Evolutionary conservation across 352 stramenopile genomes (phyloP).

Genomic region (Phytophthora hybrid): DNA sequence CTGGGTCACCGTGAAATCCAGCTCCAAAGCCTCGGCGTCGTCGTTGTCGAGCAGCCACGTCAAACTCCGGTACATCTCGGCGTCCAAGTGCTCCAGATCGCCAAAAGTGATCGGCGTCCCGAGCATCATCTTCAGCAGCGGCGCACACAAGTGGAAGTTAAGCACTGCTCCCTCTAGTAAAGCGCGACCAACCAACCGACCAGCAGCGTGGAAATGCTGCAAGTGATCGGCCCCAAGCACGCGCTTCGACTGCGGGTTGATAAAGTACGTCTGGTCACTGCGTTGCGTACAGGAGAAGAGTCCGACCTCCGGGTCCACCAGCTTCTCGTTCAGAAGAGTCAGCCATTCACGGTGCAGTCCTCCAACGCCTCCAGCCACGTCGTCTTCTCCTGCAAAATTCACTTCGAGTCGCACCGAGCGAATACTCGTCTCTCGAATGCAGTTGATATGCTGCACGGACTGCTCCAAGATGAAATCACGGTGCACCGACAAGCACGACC

Average conservation of each 20-base stretch:
- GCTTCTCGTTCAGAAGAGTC: conserved; percentile 62
- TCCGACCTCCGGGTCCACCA: conserved; percentile 53
- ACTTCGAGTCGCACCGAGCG: conserved; percentile 60
- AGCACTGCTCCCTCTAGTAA: conserved; percentile 93
- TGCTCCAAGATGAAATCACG: conserved; percentile 60
- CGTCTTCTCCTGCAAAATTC: conserved; percentile 67
- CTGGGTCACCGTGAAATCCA: conserved; percentile 72
- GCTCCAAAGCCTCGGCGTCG: conserved; percentile 49
- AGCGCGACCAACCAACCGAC: conserved; percentile 65
- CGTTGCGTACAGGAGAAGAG: conserved; percentile 68
- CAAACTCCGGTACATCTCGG: conserved; percentile 65
- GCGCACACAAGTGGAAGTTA: conserved; percentile 93
- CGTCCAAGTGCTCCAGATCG: conserved; percentile 92
- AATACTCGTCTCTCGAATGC: conserved; percentile 46
- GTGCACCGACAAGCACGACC: conserved; percentile 35
- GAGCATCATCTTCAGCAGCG: conserved; percentile 98
- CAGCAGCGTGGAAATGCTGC: conserved; percentile 59
- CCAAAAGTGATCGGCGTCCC: conserved; percentile 94
- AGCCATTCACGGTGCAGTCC: conserved; percentile 88
- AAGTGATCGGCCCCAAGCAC: conserved; percentile 69
- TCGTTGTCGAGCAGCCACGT: conserved; percentile 73
- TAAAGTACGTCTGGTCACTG: conserved; percentile 63
- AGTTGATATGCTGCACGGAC: conserved; percentile 61
- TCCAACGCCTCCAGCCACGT: conserved; percentile 24
- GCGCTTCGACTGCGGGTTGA: conserved; percentile 67